Base-by-base conservation (phyloP, 2,329 filamentous ascomycete species). In the Fusarium tjaetaba region DNA sequence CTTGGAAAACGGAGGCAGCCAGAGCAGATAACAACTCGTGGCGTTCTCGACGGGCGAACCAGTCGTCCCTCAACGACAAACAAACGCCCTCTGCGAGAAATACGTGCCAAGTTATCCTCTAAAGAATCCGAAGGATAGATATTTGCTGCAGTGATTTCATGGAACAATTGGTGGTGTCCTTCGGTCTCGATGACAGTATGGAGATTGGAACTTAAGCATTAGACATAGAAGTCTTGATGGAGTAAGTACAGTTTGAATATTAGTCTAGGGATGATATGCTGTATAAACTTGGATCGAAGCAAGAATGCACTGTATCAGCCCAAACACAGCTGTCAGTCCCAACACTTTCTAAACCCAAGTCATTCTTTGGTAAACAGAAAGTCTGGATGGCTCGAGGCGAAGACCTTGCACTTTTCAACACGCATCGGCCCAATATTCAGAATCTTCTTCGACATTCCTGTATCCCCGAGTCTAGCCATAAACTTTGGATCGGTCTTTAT, bases 391-490 rank as follows among this genome's bases (percentile, higher is more conserved):
- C 46, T n/a, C 15, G 4, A 0, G 46, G 46, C 7, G 10, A 49
- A 9, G 46, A 49, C 3, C 28, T 32, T 1, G 4, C 46, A 0
- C 10, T 32, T 3, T 49, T 49, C 28, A 49, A 49, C 1, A 13
- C 28, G 0, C 1, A 49, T 11, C 28, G 46, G 1, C 0, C 28
- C 15, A 49, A n/a, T 13, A 18, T 49, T 0, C 46, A n/a, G 11
- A 49, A 49, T 7, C 10, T 32, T 2, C 46, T 49, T 2, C 9
- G 14, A 13, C 28, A 49, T 4, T 49, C 22, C 1, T 49, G 28
- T n/a, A 49, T 49, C 0, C 46, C 46, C 0, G 46, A 49, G 13
- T 30, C 28, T 0, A n/a, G 4, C 7, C 14, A 49, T 3, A n/a
- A 11, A 0, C 46, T 49, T 0, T 49, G 46, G 46, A n/a, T 49